These are phyloP conservation scores for Trichoderma sp. DNA, from an alignment of 2,329 filamentous ascomycete genomes.

Conservation along the genomic window DNA sequence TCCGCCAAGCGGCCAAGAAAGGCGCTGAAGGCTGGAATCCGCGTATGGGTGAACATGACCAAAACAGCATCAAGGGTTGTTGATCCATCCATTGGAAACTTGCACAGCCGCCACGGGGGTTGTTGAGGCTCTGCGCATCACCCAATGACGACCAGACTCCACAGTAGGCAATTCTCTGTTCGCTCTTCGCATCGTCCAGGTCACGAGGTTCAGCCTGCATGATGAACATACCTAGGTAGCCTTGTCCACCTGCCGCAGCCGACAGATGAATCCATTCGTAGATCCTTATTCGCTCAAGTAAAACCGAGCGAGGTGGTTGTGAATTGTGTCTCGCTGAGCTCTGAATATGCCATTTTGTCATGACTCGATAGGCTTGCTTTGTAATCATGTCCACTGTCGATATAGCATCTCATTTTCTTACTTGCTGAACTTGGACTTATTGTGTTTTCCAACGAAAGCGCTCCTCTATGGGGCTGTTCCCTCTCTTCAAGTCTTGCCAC, in stretches of 20 bases:
- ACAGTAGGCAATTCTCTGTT: neutral
- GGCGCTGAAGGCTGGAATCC: neutral
- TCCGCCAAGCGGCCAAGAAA: neutral
- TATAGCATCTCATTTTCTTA: neutral
- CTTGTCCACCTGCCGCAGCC: neutral
- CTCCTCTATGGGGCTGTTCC: neutral
- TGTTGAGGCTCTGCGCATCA: constrained; percentile 16
- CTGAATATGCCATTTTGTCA: neutral
- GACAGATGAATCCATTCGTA: neutral
- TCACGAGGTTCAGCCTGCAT: neutral
- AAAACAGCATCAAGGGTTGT: neutral
- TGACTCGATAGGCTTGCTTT: constrained; percentile 16
- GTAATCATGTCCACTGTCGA: constrained; percentile 4
- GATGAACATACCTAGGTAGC: neutral
- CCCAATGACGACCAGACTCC: neutral
- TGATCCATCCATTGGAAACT: neutral
- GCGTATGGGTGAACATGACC: neutral
- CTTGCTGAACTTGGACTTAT: neutral
- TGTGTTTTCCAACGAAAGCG: neutral
- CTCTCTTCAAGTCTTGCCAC: neutral
- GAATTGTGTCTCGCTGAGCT: neutral
- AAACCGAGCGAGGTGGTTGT: neutral
- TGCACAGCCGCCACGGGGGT: constrained; percentile 19
- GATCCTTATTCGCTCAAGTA: neutral
- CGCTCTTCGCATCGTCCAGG: neutral